Percentiles rank a stretch among this genome's conserved stretches.
Evolutionary conservation across 805 yeast genomes (phyloP).

Genomic region (Ogataea dorogensis): DNA sequence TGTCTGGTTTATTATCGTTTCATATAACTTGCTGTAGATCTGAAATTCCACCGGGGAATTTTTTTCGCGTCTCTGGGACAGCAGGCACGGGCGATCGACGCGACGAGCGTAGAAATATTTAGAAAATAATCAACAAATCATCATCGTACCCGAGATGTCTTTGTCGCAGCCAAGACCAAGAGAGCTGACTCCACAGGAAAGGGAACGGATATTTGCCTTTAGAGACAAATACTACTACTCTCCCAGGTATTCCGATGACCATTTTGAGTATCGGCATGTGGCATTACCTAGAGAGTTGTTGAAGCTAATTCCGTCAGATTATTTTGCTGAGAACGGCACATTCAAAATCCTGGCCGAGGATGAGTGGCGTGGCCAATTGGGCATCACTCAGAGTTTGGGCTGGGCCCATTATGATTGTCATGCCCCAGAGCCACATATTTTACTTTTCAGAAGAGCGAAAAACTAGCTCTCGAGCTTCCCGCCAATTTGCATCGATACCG

Average conservation of each 20-base stretch:
- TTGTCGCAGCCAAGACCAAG: conserved; percentile 47
- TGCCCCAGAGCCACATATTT: conserved; percentile 97
- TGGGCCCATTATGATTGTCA: conserved; percentile 99
- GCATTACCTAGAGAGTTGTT: conserved; percentile 96
- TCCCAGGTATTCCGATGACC: conserved; percentile 88
- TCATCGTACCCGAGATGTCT: conserved; percentile 26
- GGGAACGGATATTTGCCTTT: conserved; percentile 84
- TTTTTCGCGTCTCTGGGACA: conserved; percentile 7
- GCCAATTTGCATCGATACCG: conserved; percentile 9
- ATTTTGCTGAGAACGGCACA: conserved; percentile 93
- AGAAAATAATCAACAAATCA: conserved; percentile 10
- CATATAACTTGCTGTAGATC: conserved; percentile 4
- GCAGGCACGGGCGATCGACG: conserved; percentile 12
- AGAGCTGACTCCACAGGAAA: conserved; percentile 75
- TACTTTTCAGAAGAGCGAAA: conserved; percentile 73
- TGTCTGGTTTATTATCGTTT: conserved; percentile 7
- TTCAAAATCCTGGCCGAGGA: conserved; percentile 87
- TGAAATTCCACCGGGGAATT: conserved; percentile 9
- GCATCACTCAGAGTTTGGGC: conserved; percentile 94
- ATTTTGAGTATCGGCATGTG: conserved; percentile 92
- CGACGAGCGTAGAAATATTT: not conserved
- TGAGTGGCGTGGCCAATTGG: conserved; percentile 94
- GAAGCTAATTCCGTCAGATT: conserved; percentile 90
- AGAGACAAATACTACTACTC: conserved; percentile 94
- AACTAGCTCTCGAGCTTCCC: conserved; percentile 11